Evolutionary conservation across 306 rosid species (phyloP), one percentile per base, ranked within the genome.

Genomic region (Pueraria montana): DNA sequence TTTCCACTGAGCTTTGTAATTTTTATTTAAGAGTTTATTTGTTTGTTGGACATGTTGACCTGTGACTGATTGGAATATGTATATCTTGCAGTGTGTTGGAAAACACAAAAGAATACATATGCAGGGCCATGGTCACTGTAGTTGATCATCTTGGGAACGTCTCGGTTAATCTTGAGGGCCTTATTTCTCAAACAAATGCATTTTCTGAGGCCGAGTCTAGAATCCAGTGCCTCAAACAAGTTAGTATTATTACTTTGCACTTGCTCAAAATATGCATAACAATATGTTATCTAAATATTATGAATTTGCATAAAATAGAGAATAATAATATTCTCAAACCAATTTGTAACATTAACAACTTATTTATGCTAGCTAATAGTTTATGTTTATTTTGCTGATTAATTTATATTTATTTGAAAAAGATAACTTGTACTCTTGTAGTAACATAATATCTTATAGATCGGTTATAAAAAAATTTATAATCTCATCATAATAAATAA

Each of bases 141-240:
- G 91, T 95, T 77, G 99, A 93, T 84, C 99, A 95, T 90, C 92
- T 95, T 68, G 99, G 98, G 73, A 87, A 86, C 20, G 94, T 93
- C 68, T 93, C 99, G 3, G 83, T 91, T 21, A 92, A 87, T 72
- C 88, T 93, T 26, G 87, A 89, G 40, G 74, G 83, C 74, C 87
- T 83, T 80, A 74, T 96, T 84, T 93, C 97, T 78, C 85, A 91
- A 49, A 84, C 89, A 16, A 81, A 86, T 68, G 78, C 84, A 16
- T 91, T 91, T 87, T 87, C 91, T 5, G 92, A 91, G n/a, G 78
- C 95, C 7, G 93, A 93, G 59, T 78, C 87, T 21, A 87, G 91
- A 81, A 84, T 93, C 30, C 78, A 90, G 45, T 89, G 88, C 87
- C 90, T 96, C 83, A 89, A 89, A 82, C 99, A 93, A 85, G 97